Percentiles rank a stretch among this genome's conserved stretches.
These are phyloP conservation scores for Podochytrium sp. DNA, from an alignment of 192 early-diverging fungal species.

Conservation along the genomic window DNA sequence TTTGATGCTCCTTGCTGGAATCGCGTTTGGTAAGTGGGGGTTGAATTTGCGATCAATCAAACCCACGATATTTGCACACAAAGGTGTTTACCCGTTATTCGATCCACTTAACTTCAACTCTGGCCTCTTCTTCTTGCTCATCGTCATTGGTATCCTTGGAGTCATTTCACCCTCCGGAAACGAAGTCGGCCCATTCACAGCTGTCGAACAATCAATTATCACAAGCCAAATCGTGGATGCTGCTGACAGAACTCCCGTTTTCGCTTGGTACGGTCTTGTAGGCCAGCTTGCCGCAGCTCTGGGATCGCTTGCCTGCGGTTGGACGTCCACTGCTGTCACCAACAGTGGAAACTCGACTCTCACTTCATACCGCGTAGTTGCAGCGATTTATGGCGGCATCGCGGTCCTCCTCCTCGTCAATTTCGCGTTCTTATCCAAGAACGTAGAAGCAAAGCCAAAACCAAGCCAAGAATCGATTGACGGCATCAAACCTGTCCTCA, in stretches of 20 bases:
- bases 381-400: background rate
- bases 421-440: background rate
- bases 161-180: conserved; percentile 23
- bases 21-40: conserved; percentile 4
- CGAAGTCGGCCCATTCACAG: background rate
- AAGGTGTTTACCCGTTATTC: background rate
- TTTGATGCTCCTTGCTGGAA: conserved; percentile 25
- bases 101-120: background rate
- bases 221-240: background rate
- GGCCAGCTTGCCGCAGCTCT: conserved; percentile 26
- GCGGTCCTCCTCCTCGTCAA: background rate
- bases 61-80: background rate
- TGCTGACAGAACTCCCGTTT: conserved; percentile 4
- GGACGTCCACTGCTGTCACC: background rate
- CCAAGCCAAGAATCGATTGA: background rate
- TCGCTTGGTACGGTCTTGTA: conserved; percentile 26
- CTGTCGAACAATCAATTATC: background rate
- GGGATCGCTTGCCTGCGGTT: conserved; percentile 19
- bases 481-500: background rate
- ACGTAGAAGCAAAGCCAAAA: background rate
- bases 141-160: conserved; percentile 25
- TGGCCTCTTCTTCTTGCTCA: background rate
- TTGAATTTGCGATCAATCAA: background rate
- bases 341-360: background rate
- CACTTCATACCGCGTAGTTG: background rate